Percentiles rank a stretch among this genome's conserved stretches.
Conservation (phyloP, 805 yeast genomes). For the Scheffersomyces ergatensis region DNA sequence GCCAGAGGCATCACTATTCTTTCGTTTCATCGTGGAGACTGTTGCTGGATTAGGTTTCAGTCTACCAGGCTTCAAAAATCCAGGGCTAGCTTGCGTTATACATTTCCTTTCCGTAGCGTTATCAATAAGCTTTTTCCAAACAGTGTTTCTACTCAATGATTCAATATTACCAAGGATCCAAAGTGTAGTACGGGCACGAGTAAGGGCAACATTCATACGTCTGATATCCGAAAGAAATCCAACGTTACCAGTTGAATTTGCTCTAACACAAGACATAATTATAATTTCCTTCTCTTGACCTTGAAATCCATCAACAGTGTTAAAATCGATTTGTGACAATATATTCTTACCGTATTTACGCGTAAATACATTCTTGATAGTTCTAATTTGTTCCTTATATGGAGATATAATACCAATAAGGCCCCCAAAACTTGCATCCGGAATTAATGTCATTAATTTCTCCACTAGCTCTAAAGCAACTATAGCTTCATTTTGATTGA, state of each 20-base stretch:
- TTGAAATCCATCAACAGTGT: conserved; percentile 94
- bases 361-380: conserved; percentile 56
- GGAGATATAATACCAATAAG: conserved; percentile 92
- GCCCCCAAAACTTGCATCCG: conserved; percentile 58
- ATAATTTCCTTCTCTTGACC: conserved; percentile 91
- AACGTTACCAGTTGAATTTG: conserved; percentile 62
- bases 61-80: conserved; percentile 24
- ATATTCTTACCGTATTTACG: conserved; percentile 63
- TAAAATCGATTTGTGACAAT: conserved; percentile 71
- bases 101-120: conserved; percentile 58
- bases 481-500: conserved; percentile 67
- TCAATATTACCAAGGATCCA: conserved; percentile 86
- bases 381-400: conserved; percentile 79
- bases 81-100: conserved; percentile 31
- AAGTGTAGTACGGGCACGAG: conserved; percentile 87
- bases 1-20: no score
- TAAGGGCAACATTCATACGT: conserved; percentile 95
- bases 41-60: no score
- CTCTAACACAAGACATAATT: conserved; percentile 93
- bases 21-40: background rate
- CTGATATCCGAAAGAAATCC: conserved; percentile 90
- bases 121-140: conserved; percentile 69
- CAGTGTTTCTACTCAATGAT: conserved; percentile 61
- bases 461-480: conserved; percentile 67
- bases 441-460: conserved; percentile 47